Evolutionary conservation across 805 yeast genomes (phyloP), one percentile per base, ranked within the genome.

Genomic region (Candida maris): DNA sequence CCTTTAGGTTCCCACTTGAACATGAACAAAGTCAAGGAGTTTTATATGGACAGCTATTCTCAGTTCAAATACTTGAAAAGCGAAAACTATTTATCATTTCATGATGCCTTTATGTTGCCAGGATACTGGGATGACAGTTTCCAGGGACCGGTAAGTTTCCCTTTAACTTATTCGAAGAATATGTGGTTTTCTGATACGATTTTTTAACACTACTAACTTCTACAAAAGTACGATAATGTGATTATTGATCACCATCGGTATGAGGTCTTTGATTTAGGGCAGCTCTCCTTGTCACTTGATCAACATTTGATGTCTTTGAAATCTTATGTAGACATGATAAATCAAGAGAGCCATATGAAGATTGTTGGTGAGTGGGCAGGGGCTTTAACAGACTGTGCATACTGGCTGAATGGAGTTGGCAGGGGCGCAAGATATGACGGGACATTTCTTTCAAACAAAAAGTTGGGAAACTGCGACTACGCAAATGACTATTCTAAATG

Each of bases 241-340:
- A 77, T 85, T 14, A 61, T 88, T 22, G 97, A 89, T 59, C 96
- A 86, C 64, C 96, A 89, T 63, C 82, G 83, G 57, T 89, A 89
- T 67, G 94, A 86, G 65, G 93, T 85, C n/a, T 89, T 89, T 61
- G 68, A 77, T 29, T 57, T 69, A n/a, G 75, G 66, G 20, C 81
- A 82, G 62, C 67, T 87, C 38, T 48, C 63, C 29, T 65, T 76
- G 46, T 36, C 62, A 36, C 68, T 85, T 36, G 84, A 79, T 41
- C 74, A 76, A 27, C 94, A 85, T 52, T 52, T 91, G 32, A 49
- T 56, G 21, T 53, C 64, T 27, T 78, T 81, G 3, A 75, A 83
- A 56, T 37, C 44, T 5, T 71, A 69, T 62, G 83, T 80, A 27
- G 32, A 50, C 13, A 59, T 61, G 34, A 56, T 72, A n/a, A 29